Evolutionary conservation across 192 early-diverging fungal species (phyloP).

Genomic region (Linnemannia exigua): DNA sequence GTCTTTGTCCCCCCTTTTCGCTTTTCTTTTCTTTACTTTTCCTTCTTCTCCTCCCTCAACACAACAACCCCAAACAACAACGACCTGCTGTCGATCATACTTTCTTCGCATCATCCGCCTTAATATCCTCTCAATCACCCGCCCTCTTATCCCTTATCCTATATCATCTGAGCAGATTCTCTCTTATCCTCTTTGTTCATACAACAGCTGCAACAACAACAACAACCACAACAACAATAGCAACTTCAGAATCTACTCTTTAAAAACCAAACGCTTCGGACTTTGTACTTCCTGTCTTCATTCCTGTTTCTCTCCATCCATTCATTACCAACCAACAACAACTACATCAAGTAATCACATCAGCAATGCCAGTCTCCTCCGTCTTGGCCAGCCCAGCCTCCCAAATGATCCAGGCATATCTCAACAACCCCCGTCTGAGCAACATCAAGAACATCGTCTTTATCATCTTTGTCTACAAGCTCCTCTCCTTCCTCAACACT

Average conservation of each 20-base stretch:
- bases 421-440: conserved; percentile 61
- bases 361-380: conserved; percentile 48
- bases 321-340: not conserved
- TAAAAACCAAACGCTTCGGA: not conserved
- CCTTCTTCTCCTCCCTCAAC: not conserved
- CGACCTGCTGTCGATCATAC: conserved; percentile 9
- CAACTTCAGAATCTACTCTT: not conserved
- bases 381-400: conserved; percentile 35
- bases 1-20: not conserved
- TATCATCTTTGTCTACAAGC: conserved; percentile 68
- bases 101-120: not conserved
- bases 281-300: not conserved
- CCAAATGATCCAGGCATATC: conserved; percentile 41
- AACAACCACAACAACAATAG: not conserved
- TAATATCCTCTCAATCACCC: not conserved
- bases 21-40: not conserved
- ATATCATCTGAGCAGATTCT: not conserved
- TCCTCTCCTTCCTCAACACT: conserved; percentile 57
- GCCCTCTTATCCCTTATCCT: not conserved
- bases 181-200: not conserved
- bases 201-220: not conserved
- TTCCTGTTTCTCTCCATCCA: not conserved
- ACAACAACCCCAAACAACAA: not conserved
- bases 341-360: not conserved
- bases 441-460: conserved; percentile 74